These are phyloP conservation scores for Bruguiera gymnorhiza DNA, from an alignment of 345 rosid species.

Conservation along the genomic window DNA sequence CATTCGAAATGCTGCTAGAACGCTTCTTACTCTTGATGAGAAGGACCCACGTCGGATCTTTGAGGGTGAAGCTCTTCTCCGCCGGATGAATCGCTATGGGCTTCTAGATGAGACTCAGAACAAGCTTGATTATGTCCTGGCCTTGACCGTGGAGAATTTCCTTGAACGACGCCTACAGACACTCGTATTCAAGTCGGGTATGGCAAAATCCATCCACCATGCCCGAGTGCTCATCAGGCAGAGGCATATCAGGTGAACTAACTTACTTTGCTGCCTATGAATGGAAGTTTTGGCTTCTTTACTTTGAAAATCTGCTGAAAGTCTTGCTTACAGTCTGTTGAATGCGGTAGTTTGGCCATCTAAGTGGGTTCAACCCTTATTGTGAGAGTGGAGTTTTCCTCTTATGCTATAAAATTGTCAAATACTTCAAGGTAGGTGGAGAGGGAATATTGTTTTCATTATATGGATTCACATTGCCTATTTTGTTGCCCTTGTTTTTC, in stretches of 20 bases:
- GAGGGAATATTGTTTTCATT: too few relatives aligned
- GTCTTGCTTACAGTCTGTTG: too few relatives aligned
- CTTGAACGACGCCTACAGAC: slow-evolving; percentile 19
- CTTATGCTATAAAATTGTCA: too few relatives aligned
- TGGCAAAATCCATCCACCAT: slow-evolving; percentile 17
- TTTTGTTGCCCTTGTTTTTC: too few relatives aligned
- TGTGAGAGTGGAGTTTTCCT: too few relatives aligned
- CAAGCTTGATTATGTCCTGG: slow-evolving; percentile 20
- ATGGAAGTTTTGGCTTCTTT: neutral
- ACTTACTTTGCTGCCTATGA: neutral
- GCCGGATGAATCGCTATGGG: slow-evolving; percentile 17
- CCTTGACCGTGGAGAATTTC: slow-evolving; percentile 17
- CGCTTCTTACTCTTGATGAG: slow-evolving; percentile 14
- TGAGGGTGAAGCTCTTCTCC: slow-evolving; percentile 18
- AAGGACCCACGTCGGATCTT: slow-evolving; percentile 16
- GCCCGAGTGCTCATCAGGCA: slow-evolving; percentile 19
- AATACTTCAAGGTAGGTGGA: too few relatives aligned
- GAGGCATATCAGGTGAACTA: slow-evolving; percentile 13
- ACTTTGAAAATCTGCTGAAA: too few relatives aligned
- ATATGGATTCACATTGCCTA: too few relatives aligned
- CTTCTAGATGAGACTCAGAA: slow-evolving; percentile 17
- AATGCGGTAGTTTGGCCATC: too few relatives aligned
- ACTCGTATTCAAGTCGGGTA: slow-evolving; percentile 15
- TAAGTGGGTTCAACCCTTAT: too few relatives aligned
- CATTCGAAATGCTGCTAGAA: slow-evolving; percentile 15